These are phyloP conservation scores for Rhazya stricta DNA, from an alignment of 257 asterid species.

Conservation along the genomic window DNA sequence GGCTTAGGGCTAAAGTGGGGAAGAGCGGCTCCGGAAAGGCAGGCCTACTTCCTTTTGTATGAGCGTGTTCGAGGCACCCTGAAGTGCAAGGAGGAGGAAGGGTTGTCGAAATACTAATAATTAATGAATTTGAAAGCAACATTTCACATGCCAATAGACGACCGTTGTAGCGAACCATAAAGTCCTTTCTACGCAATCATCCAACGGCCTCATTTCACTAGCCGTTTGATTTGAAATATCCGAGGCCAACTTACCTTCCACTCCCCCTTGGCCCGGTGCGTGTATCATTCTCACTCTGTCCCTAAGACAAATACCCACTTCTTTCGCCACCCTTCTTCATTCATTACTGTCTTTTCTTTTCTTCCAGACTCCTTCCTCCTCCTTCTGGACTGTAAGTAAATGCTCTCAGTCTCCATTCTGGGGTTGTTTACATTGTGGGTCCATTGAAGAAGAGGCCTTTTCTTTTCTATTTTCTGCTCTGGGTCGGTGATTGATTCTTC, in stretches of 20 bases:
- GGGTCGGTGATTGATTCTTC: conserved; percentile 14
- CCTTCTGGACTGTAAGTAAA: conserved; percentile 3
- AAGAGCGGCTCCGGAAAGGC: conserved; percentile 30
- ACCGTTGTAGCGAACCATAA: conserved; percentile 57
- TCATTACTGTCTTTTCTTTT: not conserved
- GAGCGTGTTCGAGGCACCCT: conserved; percentile 1
- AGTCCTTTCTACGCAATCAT: conserved; percentile 27
- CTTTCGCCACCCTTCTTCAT: conserved; percentile 17
- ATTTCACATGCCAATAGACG: conserved; percentile 46
- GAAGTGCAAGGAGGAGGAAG: not conserved
- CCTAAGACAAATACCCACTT: conserved; percentile 42
- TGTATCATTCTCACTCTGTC: not conserved
- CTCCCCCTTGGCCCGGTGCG: conserved; percentile 10
- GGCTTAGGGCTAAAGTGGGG: conserved; percentile 15
- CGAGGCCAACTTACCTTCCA: too few species aligned
- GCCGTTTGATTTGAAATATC: conserved; percentile 96
- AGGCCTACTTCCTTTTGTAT: not conserved
- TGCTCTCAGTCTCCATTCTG: conserved; percentile 21
- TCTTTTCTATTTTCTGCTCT: not conserved
- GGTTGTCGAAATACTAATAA: not conserved
- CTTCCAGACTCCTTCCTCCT: not conserved
- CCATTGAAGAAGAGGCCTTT: conserved; percentile 12
- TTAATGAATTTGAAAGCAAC: conserved; percentile 51
- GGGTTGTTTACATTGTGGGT: conserved; percentile 18
- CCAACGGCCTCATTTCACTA: conserved; percentile 56